Conservation (phyloP, 2,329 filamentous ascomycete genomes). For the Pestalotiopsis sp. region DNA sequence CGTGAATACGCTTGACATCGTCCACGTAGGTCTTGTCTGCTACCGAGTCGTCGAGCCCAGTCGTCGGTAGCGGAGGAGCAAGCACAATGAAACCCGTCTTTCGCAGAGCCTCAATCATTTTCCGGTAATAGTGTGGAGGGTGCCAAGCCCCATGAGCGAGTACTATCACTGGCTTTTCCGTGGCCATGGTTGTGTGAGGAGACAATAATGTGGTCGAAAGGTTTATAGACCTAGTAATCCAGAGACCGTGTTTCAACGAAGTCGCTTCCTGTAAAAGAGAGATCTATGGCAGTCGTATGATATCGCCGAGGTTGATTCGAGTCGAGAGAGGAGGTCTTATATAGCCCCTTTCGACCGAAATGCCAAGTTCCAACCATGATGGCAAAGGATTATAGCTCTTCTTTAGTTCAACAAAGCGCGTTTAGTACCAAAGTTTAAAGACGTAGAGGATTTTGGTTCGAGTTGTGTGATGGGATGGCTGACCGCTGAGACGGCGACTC, state of each 20-base stretch:
- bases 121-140: conserved; percentile 22
- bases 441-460: too few species aligned
- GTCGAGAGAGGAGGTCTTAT: too few species aligned
- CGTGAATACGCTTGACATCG: conserved; percentile 23
- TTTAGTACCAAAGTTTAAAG: neutral
- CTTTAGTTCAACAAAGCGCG: too few species aligned
- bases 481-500: too few species aligned
- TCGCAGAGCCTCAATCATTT: conserved; percentile 22
- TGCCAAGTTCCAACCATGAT: neutral
- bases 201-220: neutral
- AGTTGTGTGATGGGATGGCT: too few species aligned
- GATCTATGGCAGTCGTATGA: neutral
- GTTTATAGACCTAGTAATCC: neutral
- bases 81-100: conserved; percentile 20
- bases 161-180: conserved; percentile 20
- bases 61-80: conserved; percentile 17
- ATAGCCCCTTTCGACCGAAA: too few species aligned
- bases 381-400: neutral
- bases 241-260: too few species aligned
- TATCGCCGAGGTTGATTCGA: neutral
- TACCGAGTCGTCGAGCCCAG: conserved; percentile 24
- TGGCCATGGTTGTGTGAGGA: neutral
- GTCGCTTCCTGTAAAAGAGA: too few species aligned
- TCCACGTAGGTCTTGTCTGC: conserved; percentile 26
- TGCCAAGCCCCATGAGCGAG: conserved; percentile 26